These are phyloP conservation scores for Leccinellum albellum DNA, from an alignment of 768 basidiomycete genomes.

Conservation along the genomic window DNA sequence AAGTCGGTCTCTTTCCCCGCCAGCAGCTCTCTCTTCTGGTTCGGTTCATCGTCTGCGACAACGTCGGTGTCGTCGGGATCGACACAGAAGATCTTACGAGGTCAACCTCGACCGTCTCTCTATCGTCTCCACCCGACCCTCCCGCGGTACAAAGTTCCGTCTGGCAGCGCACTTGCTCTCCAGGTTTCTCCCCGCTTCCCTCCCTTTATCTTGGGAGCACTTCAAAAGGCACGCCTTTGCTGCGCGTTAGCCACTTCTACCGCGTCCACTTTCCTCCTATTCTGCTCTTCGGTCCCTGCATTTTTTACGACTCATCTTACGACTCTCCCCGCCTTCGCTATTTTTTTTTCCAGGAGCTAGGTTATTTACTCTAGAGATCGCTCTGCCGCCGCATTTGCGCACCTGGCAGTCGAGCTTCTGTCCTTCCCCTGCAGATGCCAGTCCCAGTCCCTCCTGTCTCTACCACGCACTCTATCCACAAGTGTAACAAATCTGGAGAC, in stretches of 20 bases:
- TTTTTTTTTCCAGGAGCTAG: conserved; percentile 37
- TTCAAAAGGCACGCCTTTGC: conserved; percentile 90
- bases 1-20: conserved; percentile 43
- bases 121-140: not conserved
- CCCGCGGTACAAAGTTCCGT: conserved; percentile 19
- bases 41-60: conserved; percentile 38
- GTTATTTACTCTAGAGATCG: conserved; percentile 39
- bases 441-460: conserved; percentile 72
- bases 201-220: conserved; percentile 32
- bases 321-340: conserved; percentile 44
- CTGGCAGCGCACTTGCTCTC: conserved; percentile 10
- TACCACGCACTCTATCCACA: conserved; percentile 63
- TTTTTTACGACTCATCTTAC: conserved; percentile 71
- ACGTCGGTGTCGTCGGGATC: conserved; percentile 42
- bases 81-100: conserved; percentile 28
- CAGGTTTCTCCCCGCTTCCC: conserved; percentile 21
- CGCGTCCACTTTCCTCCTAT: conserved; percentile 27
- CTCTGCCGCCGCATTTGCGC: conserved; percentile 44
- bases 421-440: conserved; percentile 68
- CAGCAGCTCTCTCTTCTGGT: conserved; percentile 30
- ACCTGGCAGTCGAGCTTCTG: conserved; percentile 39
- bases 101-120: conserved; percentile 19
- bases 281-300: conserved; percentile 23
- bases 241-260: conserved; percentile 74
- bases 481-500: conserved; percentile 48